Evolutionary conservation across 805 yeast species (phyloP).

Genomic region (Wickerhamiella kurtzmanii): DNA sequence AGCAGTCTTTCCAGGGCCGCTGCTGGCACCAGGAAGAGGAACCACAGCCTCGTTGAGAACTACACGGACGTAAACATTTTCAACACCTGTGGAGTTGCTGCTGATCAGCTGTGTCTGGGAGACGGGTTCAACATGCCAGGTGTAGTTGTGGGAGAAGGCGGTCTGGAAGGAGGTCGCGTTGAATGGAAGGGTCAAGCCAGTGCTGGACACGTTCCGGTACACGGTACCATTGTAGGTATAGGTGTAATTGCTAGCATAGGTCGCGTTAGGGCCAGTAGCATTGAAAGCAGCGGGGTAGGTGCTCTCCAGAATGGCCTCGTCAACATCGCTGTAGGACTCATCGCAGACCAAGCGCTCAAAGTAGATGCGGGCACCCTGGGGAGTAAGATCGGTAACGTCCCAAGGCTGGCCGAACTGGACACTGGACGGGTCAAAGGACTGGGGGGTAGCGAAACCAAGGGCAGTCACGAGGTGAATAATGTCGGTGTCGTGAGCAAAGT

Average conservation of each 20-base stretch:
- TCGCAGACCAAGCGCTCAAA: constrained; percentile 31
- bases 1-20: constrained; percentile 42
- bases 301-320: constrained; percentile 6
- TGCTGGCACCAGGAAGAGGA: constrained; percentile 35
- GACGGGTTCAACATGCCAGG: constrained; percentile 6
- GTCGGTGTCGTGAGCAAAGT: constrained; percentile 47
- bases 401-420: constrained; percentile 37
- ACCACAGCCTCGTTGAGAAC: constrained; percentile 42
- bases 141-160: neutral
- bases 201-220: constrained; percentile 3
- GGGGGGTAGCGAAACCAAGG: constrained; percentile 34
- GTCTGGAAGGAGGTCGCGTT: constrained; percentile 1
- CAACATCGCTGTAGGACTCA: neutral
- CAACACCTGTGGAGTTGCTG: constrained; percentile 5
- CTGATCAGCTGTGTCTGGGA: neutral
- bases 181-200: neutral
- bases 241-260: constrained; percentile 9
- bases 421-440: constrained; percentile 29
- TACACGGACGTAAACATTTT: constrained; percentile 33
- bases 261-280: constrained; percentile 11
- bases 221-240: constrained; percentile 8
- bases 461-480: constrained; percentile 37
- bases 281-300: constrained; percentile 18
- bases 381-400: constrained; percentile 31
- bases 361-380: constrained; percentile 22